phyloP scores from a whole-genome alignment of 371 early-diverging fungal genomes.

The Vairimorpha ceranae region DNA sequence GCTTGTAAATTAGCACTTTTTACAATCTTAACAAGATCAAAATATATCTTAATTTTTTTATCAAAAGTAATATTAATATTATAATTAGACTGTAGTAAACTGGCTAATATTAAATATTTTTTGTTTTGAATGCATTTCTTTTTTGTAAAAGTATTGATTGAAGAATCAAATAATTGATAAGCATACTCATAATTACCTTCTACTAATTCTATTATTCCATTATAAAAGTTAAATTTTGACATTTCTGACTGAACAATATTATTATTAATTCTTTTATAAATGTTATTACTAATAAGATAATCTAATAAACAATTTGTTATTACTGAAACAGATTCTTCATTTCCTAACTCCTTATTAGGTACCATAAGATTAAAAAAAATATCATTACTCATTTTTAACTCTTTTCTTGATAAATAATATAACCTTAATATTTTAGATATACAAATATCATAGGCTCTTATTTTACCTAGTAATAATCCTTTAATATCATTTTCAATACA shows the following conservation, averaged over 20 bases:
- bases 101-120: conserved; percentile 40
- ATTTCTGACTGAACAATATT: conserved; percentile 22
- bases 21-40: conserved; percentile 27
- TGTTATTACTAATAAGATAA: conserved; percentile 28
- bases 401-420: conserved; percentile 32
- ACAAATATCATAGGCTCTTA: conserved; percentile 20
- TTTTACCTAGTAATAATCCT: conserved; percentile 3
- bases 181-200: conserved; percentile 32
- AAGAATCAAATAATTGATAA: conserved; percentile 13
- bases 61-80: conserved; percentile 18
- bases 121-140: no score
- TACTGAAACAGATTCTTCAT: conserved; percentile 30
- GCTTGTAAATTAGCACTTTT: conserved; percentile 29
- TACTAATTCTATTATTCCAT: conserved; percentile 39
- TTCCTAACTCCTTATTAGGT: conserved; percentile 38
- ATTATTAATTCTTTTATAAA: conserved; percentile 22
- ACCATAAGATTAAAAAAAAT: conserved; percentile 21
- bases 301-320: conserved; percentile 39
- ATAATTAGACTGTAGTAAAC: conserved; percentile 31
- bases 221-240: conserved; percentile 38
- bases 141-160: background rate
- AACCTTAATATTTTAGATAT: conserved; percentile 19
- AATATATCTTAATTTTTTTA: conserved; percentile 31
- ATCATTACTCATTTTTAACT: background rate
- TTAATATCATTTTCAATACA: background rate